Evolutionary conservation across 1,284 basidiomycete species (phyloP), one percentile per base, ranked within the genome.

Genomic region (Heterobasidion annosum): DNA sequence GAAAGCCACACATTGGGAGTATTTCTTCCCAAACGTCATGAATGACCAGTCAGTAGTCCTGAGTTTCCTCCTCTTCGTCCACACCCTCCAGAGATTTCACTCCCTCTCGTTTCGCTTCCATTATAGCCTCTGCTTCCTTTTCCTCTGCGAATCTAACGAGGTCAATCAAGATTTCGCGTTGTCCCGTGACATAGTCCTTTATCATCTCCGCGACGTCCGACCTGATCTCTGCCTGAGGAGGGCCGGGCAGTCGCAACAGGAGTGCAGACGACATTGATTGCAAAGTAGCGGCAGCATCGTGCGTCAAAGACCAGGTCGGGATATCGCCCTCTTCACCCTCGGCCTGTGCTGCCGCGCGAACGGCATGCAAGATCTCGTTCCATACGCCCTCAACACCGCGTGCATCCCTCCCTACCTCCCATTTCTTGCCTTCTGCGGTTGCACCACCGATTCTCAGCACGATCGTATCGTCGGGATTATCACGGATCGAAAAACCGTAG

Each of bases 391-490:
- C 78, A 1, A 72, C 77, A 1, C 82, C 78, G 15, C 62, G 65
- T 0, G 82, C 82, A 44, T 73, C 61, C 32, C 83, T 73, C 8
- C 83, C 82, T 1, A 94, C 71, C 55, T 83, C 80, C 76, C 84
- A 87, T 55, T 76, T 74, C 56, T 76, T 68, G 6, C 57, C 59
- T 49, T 50, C 68, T 49, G 50, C 68, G 65, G 59, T 62, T 40
- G 48, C 61, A 18, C 83, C 80, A 12, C 83, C 87, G 48, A 95
- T 73, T 56, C 85, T 85, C 34, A 96, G 78, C 0, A 88, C 75
- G 56, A 93, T 86, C 0, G 86, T 86, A 65, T 95, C 93, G 62
- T 93, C 90, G 0, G 88, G 87, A 62, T 95, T 93, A 33, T 76
- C 62, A 1, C 75, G 70, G 2, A 93, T 66, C 1, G 88, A 81